Evolutionary conservation across 1,139 yeast species (phyloP).

Genomic region (Kurtzmaniella quercitrusa): DNA sequence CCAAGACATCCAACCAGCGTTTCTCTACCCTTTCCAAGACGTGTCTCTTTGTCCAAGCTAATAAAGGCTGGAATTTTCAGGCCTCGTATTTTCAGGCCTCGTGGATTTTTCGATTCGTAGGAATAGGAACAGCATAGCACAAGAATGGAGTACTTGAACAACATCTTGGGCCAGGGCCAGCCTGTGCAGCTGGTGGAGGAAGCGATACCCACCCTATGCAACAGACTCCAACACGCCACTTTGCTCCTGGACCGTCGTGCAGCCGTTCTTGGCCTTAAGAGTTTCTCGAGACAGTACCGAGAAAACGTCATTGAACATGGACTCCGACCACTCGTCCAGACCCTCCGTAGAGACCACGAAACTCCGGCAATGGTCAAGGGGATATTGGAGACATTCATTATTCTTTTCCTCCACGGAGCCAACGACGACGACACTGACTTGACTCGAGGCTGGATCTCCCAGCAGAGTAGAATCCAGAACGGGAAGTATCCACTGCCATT

Average conservation of each 20-base stretch:
- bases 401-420: constrained; percentile 70
- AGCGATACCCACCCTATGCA: constrained; percentile 85
- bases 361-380: constrained; percentile 79
- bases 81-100: too few relatives aligned
- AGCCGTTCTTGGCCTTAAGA: constrained; percentile 85
- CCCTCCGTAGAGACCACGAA: constrained; percentile 61
- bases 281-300: constrained; percentile 84
- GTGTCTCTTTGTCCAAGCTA: too few relatives aligned
- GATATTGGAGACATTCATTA: constrained; percentile 77
- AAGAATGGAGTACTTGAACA: constrained; percentile 36
- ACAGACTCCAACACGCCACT: constrained; percentile 79
- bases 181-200: constrained; percentile 65
- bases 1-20: too few relatives aligned
- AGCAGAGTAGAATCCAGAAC: constrained; percentile 71
- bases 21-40: too few relatives aligned
- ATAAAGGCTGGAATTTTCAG: too few relatives aligned
- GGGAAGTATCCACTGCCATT: constrained; percentile 84
- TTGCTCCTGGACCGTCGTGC: constrained; percentile 83
- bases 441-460: constrained; percentile 68
- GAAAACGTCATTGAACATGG: constrained; percentile 91
- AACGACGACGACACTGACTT: constrained; percentile 46
- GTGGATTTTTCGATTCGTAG: background rate
- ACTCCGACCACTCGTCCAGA: constrained; percentile 65
- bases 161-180: constrained; percentile 31
- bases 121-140: background rate